Base-by-base conservation (phyloP, 2,329 filamentous ascomycete genomes). In the Aspergillus melleus region DNA sequence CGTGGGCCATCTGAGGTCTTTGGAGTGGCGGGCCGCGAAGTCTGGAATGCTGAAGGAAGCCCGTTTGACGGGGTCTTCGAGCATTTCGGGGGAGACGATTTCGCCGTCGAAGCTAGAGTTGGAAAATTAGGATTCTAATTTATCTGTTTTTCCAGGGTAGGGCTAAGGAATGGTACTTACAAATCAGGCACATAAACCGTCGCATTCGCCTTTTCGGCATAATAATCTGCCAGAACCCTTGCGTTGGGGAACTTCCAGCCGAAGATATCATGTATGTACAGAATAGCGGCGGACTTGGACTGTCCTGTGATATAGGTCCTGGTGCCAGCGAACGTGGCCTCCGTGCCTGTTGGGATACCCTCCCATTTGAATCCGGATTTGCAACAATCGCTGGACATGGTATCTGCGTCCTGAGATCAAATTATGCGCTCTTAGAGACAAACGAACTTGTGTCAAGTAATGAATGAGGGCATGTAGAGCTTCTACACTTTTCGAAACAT, bases 171-270 rank as follows among this genome's bases (percentile, higher is more conserved):
- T 4, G 12, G 30, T 12, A 39, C 60, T 64, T 49, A 64, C 62
- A 76, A 72, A 50, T 76, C 72, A 9, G 72, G 73, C 0, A 83
- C 61, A 64, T 80, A 83, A 30, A 81, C 80, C 1, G 80, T 82
- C 0, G 75, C 79, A 39, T 76, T 68, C n/a, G 70, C 71, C 61
- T 83, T 78, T 16, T 67, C 66, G 4, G 81, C 80, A 60, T 77
- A 82, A 65, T 80, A 74, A 57, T 83, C 81, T 1, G 80, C 80
- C 1, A 83, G 70, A 1, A 83, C 68, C 0, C 80, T 75, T 39
- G 71, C 62, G 61, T 83, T 83, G 26, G 69, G 66, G 52, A 80
- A 80, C 2, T 64, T 78, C 79, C 80, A 83, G 42, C 79, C 78
- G 6, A 79, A 71, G 16, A 80, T 64, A 53, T 79, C 78, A 49